Percentiles rank a stretch among this genome's conserved stretches.
These are phyloP conservation scores for Sordariomycetes sp. DNA, from an alignment of 2,329 filamentous ascomycete species.

Conservation along the genomic window DNA sequence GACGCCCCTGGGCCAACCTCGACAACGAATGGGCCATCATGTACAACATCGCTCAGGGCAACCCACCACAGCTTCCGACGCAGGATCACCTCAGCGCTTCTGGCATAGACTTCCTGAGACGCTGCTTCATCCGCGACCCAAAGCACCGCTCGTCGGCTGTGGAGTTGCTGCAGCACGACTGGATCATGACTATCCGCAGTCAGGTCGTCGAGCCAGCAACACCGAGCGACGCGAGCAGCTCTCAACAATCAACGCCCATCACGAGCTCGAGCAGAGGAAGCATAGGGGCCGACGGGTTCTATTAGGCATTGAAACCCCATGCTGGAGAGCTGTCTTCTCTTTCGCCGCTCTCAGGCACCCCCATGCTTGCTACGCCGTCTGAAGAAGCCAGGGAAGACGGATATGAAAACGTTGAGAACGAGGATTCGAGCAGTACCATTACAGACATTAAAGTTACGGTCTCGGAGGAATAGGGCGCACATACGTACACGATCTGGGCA, in stretches of 20 bases:
- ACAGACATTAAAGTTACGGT: too few species aligned
- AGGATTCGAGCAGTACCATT: background rate
- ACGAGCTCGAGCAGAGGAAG: slow-evolving; percentile 19
- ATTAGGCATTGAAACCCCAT: slow-evolving; percentile 10
- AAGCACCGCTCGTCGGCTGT: slow-evolving; percentile 69
- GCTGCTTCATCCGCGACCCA: slow-evolving; percentile 82
- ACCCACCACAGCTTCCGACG: slow-evolving; percentile 76
- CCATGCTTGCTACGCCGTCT: background rate
- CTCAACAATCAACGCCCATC: slow-evolving; percentile 24
- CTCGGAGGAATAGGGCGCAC: too few species aligned
- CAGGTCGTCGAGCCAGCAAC: slow-evolving; percentile 57
- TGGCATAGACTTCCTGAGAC: slow-evolving; percentile 81
- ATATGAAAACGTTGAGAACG: background rate
- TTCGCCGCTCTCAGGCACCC: background rate
- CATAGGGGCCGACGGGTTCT: slow-evolving; percentile 18
- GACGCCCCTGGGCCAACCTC: slow-evolving; percentile 86
- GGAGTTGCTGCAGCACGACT: slow-evolving; percentile 88
- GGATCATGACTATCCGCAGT: slow-evolving; percentile 62
- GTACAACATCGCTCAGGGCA: slow-evolving; percentile 99
- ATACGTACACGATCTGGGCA: background rate
- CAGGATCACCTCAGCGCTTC: slow-evolving; percentile 73
- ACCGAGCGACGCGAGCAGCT: slow-evolving; percentile 45
- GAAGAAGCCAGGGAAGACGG: background rate
- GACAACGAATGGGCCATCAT: slow-evolving; percentile 99
- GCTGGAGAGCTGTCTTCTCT: background rate